Evolutionary conservation across 2,329 filamentous ascomycete species (phyloP).

Genomic region (Aspergillus puulaauensis): DNA sequence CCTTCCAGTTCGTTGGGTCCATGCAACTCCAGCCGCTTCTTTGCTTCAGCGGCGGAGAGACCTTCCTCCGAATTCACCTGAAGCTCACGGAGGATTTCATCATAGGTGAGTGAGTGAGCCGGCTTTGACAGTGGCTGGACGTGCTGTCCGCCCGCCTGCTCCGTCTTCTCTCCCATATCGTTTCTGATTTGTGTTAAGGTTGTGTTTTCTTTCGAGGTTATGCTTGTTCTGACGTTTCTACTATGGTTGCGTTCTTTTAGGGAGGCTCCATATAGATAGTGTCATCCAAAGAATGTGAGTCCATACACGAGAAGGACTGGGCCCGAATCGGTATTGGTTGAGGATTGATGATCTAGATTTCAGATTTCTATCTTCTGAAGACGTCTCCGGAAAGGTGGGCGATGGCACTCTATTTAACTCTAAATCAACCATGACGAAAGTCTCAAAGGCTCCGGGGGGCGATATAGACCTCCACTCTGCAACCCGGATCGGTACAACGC

Average conservation of each 20-base stretch:
- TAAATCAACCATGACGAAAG: slow-evolving; percentile 11
- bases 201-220: not conserved
- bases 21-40: slow-evolving; percentile 54
- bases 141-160: not conserved
- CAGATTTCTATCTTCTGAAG: not conserved
- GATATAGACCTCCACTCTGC: slow-evolving; percentile 4
- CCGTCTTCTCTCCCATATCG: slow-evolving; percentile 3
- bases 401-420: slow-evolving; percentile 15
- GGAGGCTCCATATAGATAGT: slow-evolving; percentile 35
- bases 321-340: slow-evolving; percentile 4
- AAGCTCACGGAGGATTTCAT: slow-evolving; percentile 56
- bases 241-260: slow-evolving; percentile 20
- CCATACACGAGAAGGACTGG: slow-evolving; percentile 25
- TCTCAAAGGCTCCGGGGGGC: not conserved
- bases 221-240: slow-evolving; percentile 9
- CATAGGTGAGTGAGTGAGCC: slow-evolving; percentile 61
- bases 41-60: slow-evolving; percentile 55
- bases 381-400: not conserved
- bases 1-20: slow-evolving; percentile 67
- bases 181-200: not conserved
- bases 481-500: slow-evolving; percentile 6
- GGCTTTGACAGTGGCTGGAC: slow-evolving; percentile 56
- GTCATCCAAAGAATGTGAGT: slow-evolving; percentile 32
- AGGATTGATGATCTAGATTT: slow-evolving; percentile 13
- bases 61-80: slow-evolving; percentile 58